Evolutionary conservation across 2,329 filamentous ascomycete species (phyloP).

Genomic region (Xylaria sp.): DNA sequence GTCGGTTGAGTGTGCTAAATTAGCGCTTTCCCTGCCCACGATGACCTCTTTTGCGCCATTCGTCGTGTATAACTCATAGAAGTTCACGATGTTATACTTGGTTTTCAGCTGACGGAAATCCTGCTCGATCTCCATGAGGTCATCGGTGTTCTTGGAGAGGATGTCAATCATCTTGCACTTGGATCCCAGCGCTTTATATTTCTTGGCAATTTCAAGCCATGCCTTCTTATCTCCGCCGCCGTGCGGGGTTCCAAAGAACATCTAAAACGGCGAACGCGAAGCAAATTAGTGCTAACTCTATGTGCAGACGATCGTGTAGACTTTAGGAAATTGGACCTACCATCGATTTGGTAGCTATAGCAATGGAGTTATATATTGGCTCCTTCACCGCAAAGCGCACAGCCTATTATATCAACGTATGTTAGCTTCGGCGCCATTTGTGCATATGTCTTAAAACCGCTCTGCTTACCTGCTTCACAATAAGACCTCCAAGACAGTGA

Average conservation of each 20-base stretch:
- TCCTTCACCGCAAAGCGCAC: conserved; percentile 15
- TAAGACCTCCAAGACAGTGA: conserved; percentile 23
- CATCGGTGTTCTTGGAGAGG: neutral
- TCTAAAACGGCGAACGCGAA: neutral
- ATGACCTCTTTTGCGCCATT: neutral
- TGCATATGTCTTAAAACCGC: neutral
- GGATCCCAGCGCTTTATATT: neutral
- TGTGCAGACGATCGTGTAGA: neutral
- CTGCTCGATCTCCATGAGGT: neutral
- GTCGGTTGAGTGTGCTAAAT: neutral
- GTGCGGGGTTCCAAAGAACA: conserved; percentile 22
- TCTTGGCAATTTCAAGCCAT: neutral
- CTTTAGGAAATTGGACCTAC: neutral
- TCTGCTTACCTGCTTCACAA: conserved; percentile 13
- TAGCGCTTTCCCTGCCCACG: neutral
- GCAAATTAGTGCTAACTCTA: neutral
- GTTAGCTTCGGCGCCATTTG: neutral
- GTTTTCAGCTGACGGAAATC: neutral
- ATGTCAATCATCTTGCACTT: conserved; percentile 2
- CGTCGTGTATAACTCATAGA: neutral
- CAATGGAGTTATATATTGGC: neutral
- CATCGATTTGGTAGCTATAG: conserved; percentile 7
- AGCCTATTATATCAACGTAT: conserved; percentile 3
- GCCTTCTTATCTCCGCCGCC: neutral
- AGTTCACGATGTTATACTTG: neutral